Evolutionary conservation across 768 basidiomycete species (phyloP), one percentile per base, ranked within the genome.

Genomic region (Pulveroboletus sp.): DNA sequence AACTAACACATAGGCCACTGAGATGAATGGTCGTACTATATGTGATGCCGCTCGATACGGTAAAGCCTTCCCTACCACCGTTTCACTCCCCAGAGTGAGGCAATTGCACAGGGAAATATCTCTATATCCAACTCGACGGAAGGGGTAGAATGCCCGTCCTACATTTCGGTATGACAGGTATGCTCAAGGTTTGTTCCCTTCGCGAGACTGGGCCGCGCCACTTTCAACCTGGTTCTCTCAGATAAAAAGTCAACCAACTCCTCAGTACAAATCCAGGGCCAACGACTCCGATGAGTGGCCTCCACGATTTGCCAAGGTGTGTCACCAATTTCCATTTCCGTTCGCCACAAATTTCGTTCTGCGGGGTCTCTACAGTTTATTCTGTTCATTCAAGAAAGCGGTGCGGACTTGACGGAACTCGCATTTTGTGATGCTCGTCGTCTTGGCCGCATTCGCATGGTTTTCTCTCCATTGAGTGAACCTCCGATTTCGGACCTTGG

Each of bases 111-210:
- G 81, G 83, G 46, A 81, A 86, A 64, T 71, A 77, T n/a, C 82
- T 85, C 52, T 91, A 84, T 57, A 63, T 90, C 10, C 73, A 76
- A 39, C 73, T 90, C 3, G 76, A 79, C 28, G 85, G 85, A 7
- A 51, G 69, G 12, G 86, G 85, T 0, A 73, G 72, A 58, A 63
- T 78, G 54, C 87, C 87, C 4, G 82, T 89, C 3, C 67, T 89
- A 42, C 88, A 90, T 61, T 87, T 90, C 56, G 89, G 88, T 2
- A 91, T 90, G 89, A 89, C 87, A 1, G 88, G 88, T n/a, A 85
- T 82, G 80, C 71, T 90, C 31, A 82, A 85, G 70, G 84, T 81
- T 45, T 31, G 63, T 38, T 17, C 21, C 8, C 27, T 14, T 30
- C 27, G 35, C 44, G 51, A 18, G 21, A 24, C 17, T 28, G 9